phyloP scores from a whole-genome alignment of 1,284 basidiomycete genomes.

The Sporisorium exsertum region DNA sequence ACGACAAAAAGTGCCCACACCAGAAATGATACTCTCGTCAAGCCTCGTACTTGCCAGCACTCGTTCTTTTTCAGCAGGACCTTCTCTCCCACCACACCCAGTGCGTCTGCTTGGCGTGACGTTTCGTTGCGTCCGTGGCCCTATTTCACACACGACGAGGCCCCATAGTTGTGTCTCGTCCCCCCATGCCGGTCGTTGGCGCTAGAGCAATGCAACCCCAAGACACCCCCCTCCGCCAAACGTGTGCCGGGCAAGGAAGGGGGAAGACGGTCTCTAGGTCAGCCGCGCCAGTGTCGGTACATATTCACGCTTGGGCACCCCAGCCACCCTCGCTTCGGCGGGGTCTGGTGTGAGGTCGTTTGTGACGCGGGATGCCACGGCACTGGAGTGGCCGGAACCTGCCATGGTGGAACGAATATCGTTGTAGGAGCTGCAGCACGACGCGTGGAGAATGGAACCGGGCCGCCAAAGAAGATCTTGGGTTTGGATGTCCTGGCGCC shows the following conservation, averaged over 20 bases:
- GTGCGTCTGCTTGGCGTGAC: constrained; percentile 4
- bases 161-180: constrained; percentile 25
- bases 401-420: constrained; percentile 5
- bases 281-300: constrained; percentile 18
- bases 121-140: constrained; percentile 1
- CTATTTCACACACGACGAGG: constrained; percentile 15
- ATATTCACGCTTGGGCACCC: constrained; percentile 33
- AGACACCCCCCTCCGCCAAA: constrained; percentile 52
- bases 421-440: constrained; percentile 22
- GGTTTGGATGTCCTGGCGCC: constrained; percentile 16
- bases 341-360: constrained; percentile 15
- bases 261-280: constrained; percentile 43
- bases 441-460: constrained; percentile 54
- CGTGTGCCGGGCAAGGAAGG: constrained; percentile 49
- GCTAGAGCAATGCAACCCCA: constrained; percentile 37
- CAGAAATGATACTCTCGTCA: constrained; percentile 57
- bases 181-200: constrained; percentile 9
- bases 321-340: constrained; percentile 2
- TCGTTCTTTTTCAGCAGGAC: constrained; percentile 2
- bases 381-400: constrained; percentile 7
- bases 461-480: constrained; percentile 50
- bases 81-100: constrained; percentile 6
- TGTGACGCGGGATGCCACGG: constrained; percentile 4
- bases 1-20: constrained; percentile 51
- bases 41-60: constrained; percentile 17